Conservation (phyloP, 2,329 filamentous ascomycete genomes). For the Fusarium marasasianum region DNA sequence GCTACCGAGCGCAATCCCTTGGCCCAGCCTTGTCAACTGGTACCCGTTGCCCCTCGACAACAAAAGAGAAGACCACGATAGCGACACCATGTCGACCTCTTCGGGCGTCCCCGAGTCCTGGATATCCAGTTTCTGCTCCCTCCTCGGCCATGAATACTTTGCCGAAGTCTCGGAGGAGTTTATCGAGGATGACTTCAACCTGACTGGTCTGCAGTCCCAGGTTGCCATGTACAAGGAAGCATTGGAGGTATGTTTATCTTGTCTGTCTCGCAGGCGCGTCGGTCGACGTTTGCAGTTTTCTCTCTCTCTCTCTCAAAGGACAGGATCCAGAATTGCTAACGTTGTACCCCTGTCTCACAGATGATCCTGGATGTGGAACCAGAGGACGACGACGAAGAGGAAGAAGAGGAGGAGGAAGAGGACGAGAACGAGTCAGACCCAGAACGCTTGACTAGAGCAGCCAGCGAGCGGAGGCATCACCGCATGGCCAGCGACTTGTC, state of each 20-base stretch:
- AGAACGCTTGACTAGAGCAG: conserved; percentile 58
- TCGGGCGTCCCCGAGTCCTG: conserved; percentile 82
- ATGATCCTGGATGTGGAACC: conserved; percentile 99
- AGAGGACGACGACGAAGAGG: conserved; percentile 89
- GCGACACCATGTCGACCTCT: conserved; percentile 64
- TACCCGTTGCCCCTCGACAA: conserved; percentile 15
- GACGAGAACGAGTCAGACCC: conserved; percentile 76
- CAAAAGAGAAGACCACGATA: conserved; percentile 6
- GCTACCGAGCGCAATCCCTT: conserved; percentile 21
- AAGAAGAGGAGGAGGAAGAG: conserved; percentile 81
- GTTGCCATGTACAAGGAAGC: conserved; percentile 99
- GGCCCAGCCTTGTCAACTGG: conserved; percentile 16
- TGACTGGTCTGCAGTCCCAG: conserved; percentile 93
- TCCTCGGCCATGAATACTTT: conserved; percentile 98
- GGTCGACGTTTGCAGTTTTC: not conserved
- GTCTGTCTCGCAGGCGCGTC: conserved; percentile 1
- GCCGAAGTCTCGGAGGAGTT: conserved; percentile 99
- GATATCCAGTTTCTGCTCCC: conserved; percentile 96
- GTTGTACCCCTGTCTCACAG: conserved; percentile 48
- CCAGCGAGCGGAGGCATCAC: conserved; percentile 77
- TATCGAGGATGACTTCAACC: conserved; percentile 99
- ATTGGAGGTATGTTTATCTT: conserved; percentile 69
- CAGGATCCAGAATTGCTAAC: conserved; percentile 5
- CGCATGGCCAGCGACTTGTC: conserved; percentile 92
- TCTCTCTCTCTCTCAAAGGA: not conserved